Conservation (phyloP, 768 basidiomycete species). For the Pholiota conissans region DNA sequence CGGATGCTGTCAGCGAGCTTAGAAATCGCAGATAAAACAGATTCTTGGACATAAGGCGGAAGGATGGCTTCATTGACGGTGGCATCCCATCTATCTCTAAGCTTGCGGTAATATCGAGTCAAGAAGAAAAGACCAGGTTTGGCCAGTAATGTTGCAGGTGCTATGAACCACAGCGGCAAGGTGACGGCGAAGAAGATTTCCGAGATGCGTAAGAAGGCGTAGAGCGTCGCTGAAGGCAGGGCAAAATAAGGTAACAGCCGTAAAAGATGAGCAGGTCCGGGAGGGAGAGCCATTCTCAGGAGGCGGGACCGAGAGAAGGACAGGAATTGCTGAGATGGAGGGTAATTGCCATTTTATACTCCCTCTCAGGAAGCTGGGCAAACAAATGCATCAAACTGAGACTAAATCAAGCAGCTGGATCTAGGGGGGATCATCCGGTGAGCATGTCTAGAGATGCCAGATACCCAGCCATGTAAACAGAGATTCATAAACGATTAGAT, state of each 20-base stretch:
- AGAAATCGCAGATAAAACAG: slow-evolving; percentile 7
- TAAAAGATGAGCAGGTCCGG: slow-evolving; percentile 14
- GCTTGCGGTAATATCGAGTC: slow-evolving; percentile 6
- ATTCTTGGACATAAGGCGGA: slow-evolving; percentile 15
- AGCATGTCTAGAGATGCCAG: background rate
- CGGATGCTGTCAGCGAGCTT: slow-evolving; percentile 17
- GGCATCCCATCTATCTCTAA: slow-evolving; percentile 12
- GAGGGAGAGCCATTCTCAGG: slow-evolving; percentile 16
- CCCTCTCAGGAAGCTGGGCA: background rate
- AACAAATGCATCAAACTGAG: background rate
- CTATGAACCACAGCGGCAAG: slow-evolving; percentile 8
- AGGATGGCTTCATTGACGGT: slow-evolving; percentile 10
- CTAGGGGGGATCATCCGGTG: background rate
- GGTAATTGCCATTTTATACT: slow-evolving; percentile 1
- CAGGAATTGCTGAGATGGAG: background rate
- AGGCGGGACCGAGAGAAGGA: background rate
- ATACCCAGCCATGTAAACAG: background rate
- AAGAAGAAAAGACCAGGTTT: slow-evolving; percentile 11
- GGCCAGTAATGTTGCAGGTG: slow-evolving; percentile 6
- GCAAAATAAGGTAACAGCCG: slow-evolving; percentile 14
- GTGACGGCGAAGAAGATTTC: background rate
- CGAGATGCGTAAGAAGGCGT: slow-evolving; percentile 3
- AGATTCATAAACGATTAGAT: slow-evolving; percentile 1
- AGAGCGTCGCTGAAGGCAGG: slow-evolving; percentile 14
- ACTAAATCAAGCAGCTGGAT: background rate